Evolutionary conservation across 345 rosid genomes (phyloP), one percentile per base, ranked within the genome.

Genomic region (Gossypium rotundifolium): DNA sequence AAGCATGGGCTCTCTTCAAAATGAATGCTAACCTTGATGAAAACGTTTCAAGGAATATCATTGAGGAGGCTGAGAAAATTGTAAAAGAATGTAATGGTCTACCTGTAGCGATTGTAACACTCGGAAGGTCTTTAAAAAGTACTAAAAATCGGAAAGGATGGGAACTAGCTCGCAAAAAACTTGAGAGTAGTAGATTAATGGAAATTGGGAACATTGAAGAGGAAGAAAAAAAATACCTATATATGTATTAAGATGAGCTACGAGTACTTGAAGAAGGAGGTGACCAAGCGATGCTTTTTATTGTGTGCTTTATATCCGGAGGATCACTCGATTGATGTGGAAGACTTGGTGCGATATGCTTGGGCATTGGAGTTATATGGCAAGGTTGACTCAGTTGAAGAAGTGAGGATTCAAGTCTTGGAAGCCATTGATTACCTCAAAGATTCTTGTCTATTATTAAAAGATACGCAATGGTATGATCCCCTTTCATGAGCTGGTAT

Each of bases 241-340:
- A 13, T 10, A 8, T 63, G 68, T 17, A n/a, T 63, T 38, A 9
- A 63, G 48, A 38, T 9, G 23, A 63, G 68, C 40, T 63, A 38
- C 3, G 48, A 63, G 1, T 17, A 63, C 23, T n/a, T 63, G 68
- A 63, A 17, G 48, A 63, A 17, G 23, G 25, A 38, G 2, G n/a
- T 48, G 4, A 63, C 48, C 23, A 38, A 63, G 23, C n/a, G 13
- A 63, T 63, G 68, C 48, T 63, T 63, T 23, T 38, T 63, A 38
- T 9, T 63, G 14, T 63, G 68, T n/a, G 68, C 23, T 38, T 63
- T 63, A 63, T 63, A 63, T 63, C 68, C 68, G 10, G 68, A 63
- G 45, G 68, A 63, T 63, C 68, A 63, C 12, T 38, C 48, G 9
- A 63, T 63, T n/a, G 68, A 63, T 63, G 14, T 38, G 7, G 68